Conservation (phyloP, 1,284 basidiomycete genomes). For the Cystobasidium slooffiae region DNA sequence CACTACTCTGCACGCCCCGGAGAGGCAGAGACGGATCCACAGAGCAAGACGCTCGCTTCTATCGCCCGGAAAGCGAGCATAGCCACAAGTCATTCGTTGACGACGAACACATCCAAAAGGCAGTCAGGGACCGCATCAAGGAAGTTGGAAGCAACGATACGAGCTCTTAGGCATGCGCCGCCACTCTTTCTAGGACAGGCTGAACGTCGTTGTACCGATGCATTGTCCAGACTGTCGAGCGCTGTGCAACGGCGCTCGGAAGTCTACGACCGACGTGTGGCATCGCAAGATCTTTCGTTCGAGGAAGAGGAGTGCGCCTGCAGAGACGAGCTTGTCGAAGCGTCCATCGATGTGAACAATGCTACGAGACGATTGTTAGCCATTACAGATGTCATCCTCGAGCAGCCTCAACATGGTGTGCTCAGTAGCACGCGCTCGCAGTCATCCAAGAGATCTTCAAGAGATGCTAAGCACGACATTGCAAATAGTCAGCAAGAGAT, state of each 20-base stretch:
- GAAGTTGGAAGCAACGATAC: slow-evolving; percentile 3
- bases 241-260: slow-evolving; percentile 17
- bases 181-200: not conserved
- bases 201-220: slow-evolving; percentile 19
- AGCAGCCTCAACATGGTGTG: slow-evolving; percentile 21
- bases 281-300: not conserved
- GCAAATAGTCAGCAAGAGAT: not conserved
- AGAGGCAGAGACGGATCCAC: no score
- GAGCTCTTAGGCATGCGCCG: not conserved
- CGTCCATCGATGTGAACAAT: slow-evolving; percentile 16
- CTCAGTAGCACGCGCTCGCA: not conserved
- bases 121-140: not conserved
- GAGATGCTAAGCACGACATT: no score
- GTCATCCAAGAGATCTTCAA: not conserved
- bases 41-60: not conserved
- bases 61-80: slow-evolving; percentile 6
- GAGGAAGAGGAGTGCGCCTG: slow-evolving; percentile 1
- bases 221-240: slow-evolving; percentile 13
- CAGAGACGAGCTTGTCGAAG: slow-evolving; percentile 16
- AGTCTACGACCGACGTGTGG: not conserved
- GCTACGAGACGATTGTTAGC: slow-evolving; percentile 24
- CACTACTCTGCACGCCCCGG: no score
- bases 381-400: slow-evolving; percentile 32
- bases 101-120: not conserved
- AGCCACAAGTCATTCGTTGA: not conserved